Evolutionary conservation across 192 early-diverging fungal species (phyloP), one percentile per base, ranked within the genome.

Genomic region (Rhizophagus prolifer): DNA sequence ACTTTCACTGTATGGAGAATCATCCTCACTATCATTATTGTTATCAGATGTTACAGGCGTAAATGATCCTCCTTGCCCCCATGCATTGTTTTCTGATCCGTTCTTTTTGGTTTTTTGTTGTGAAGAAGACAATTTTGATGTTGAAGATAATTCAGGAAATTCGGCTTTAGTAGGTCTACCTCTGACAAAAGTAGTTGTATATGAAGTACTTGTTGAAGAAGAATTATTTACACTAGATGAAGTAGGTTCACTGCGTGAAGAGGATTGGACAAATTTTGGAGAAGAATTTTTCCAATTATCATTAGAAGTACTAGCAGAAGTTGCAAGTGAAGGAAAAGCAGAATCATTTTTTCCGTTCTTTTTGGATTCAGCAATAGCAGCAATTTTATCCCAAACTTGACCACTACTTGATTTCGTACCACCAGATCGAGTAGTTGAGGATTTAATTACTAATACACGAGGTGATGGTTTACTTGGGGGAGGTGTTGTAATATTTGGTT

Each of bases 361-460:
- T 9, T 31, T 31, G 7, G 81, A 80, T 21, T 75, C 66, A 31
- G 85, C 85, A 9, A 84, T 83, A 65, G 80, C 73, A 1, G 82
- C 83, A 4, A 85, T 84, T 38, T 83, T 79, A 66, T 88, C 85
- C 87, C 86, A 87, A 13, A 86, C 82, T n/a, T 76, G 80, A 4
- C 31, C 16, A 6, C 78, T 81, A 63, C 78, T 80, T 36, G 86
- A 76, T 13, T 80, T 74, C n/a, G 75, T 78, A 2, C 81, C 81
- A 26, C 88, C 86, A 36, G 82, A 84, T 10, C 85, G 78, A 4
- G 84, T 87, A 44, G 85, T 89, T 12, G 85, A 88, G 46, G 86
- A 85, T 77, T 93, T 94, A 80, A 94, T 92, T 1, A 94, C 91
- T 2, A 93, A 81, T 19, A 94, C 90, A 13, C 90, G 87, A 9